A percentile compares a stretch with the other conserved stretches of the same genome.
These are phyloP conservation scores for Pyrrhoderma lamaoense DNA, from an alignment of 1,284 basidiomycete species.

Conservation along the genomic window DNA sequence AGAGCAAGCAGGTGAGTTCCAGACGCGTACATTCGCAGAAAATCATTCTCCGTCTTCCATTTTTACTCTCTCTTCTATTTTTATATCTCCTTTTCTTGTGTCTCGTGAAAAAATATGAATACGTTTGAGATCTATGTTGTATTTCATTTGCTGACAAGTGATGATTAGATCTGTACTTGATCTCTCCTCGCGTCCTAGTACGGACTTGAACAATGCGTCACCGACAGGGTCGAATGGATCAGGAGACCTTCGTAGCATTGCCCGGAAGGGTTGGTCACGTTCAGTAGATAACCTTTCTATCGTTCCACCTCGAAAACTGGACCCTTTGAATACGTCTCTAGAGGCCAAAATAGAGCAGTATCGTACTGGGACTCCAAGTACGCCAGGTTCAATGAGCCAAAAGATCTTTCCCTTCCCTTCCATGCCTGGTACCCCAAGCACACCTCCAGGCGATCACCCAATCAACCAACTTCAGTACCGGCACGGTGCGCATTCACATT, in stretches of 20 bases:
- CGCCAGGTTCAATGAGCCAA: constrained; percentile 28
- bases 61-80: not conserved
- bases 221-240: constrained; percentile 31
- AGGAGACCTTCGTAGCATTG: constrained; percentile 62
- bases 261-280: constrained; percentile 65
- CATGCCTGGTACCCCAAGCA: constrained; percentile 25
- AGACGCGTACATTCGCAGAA: constrained; percentile 5
- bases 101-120: not conserved
- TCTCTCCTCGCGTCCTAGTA: constrained; percentile 43
- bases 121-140: not conserved
- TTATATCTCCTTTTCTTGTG: not conserved
- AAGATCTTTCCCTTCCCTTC: constrained; percentile 41
- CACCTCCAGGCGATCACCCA: constrained; percentile 24
- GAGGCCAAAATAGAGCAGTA: constrained; percentile 58
- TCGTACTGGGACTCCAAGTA: constrained; percentile 33
- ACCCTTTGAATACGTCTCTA: constrained; percentile 39
- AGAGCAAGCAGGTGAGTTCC: constrained; percentile 43
- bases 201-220: constrained; percentile 38
- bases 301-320: constrained; percentile 33
- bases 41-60: not conserved
- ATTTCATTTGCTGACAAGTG: not conserved
- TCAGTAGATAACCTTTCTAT: constrained; percentile 67
- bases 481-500: constrained; percentile 27
- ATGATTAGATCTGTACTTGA: constrained; percentile 59
- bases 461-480: constrained; percentile 27